A percentile compares a stretch with the other conserved stretches of the same genome.
phyloP scores from a whole-genome alignment of 2,329 filamentous ascomycete species.

The Pyrenophora teres region DNA sequence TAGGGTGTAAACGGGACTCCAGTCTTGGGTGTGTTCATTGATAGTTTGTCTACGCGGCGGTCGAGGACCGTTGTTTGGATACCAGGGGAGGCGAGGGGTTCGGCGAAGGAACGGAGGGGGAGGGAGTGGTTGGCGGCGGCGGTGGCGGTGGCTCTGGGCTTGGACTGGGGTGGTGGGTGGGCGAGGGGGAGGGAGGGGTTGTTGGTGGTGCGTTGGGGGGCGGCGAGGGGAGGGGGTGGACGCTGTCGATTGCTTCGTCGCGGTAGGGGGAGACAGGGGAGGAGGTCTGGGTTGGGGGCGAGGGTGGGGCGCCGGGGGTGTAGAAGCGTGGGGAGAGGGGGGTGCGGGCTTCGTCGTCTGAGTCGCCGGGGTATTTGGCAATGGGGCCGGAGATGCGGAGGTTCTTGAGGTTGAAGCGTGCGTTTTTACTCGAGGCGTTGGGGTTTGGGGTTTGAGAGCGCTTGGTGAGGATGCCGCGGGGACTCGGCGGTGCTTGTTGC shows the following conservation, averaged over 20 bases:
- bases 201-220: conserved; percentile 34
- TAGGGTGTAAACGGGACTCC: conserved; percentile 72
- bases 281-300: conserved; percentile 51
- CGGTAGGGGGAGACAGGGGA: conserved; percentile 37
- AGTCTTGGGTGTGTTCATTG: conserved; percentile 55
- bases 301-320: conserved; percentile 59
- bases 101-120: conserved; percentile 44
- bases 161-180: not conserved
- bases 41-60: conserved; percentile 38
- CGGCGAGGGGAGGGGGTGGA: conserved; percentile 45
- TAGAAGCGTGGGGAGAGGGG: conserved; percentile 63
- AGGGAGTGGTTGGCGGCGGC: conserved; percentile 29
- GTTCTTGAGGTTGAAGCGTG: conserved; percentile 56
- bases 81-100: conserved; percentile 36
- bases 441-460: conserved; percentile 45
- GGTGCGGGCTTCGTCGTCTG: conserved; percentile 55
- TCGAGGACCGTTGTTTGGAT: conserved; percentile 53
- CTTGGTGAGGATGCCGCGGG: conserved; percentile 46
- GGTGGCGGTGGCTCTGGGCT: conserved; percentile 14
- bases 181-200: conserved; percentile 17
- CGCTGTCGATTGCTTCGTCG: conserved; percentile 43
- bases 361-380: conserved; percentile 49
- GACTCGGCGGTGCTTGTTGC: conserved; percentile 32
- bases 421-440: conserved; percentile 47
- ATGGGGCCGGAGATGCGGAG: conserved; percentile 63